Percentiles rank a stretch among this genome's conserved stretches.
phyloP scores from a whole-genome alignment of 352 stramenopile genomes.

The Phytopythium mirpurense region DNA sequence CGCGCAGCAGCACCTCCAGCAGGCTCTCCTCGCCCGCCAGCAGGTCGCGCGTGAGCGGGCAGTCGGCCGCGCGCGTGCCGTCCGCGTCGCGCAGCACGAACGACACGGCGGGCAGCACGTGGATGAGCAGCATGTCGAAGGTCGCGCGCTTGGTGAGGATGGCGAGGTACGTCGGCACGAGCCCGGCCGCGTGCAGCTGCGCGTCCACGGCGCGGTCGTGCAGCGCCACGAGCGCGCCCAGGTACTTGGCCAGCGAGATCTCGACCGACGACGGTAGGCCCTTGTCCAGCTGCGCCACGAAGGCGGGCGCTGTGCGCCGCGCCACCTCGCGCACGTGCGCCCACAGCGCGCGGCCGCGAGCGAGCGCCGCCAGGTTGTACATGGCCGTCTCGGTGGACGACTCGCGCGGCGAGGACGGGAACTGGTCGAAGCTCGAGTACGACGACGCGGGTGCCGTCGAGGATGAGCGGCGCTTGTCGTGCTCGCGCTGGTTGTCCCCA shows the following conservation, averaged over 20 bases:
- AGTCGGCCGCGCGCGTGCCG: constrained; percentile 53
- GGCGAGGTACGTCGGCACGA: constrained; percentile 66
- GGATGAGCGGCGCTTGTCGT: constrained; percentile 22
- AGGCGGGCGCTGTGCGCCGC: constrained; percentile 32
- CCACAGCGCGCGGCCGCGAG: constrained; percentile 55
- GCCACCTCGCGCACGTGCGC: constrained; percentile 41
- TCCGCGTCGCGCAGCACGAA: constrained; percentile 78
- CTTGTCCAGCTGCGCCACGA: constrained; percentile 58
- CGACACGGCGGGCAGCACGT: constrained; percentile 70
- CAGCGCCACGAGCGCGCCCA: constrained; percentile 70
- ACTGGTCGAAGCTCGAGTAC: constrained; percentile 59
- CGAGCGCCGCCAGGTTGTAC: constrained; percentile 74
- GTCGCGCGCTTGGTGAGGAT: constrained; percentile 58
- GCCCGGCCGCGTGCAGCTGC: constrained; percentile 47
- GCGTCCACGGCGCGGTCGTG: constrained; percentile 59
- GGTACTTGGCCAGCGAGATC: constrained; percentile 77
- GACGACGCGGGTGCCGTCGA: constrained; percentile 22
- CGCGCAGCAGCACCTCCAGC: constrained; percentile 46
- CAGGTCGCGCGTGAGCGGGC: constrained; percentile 65
- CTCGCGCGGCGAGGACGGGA: constrained; percentile 47
- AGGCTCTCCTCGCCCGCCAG: constrained; percentile 59
- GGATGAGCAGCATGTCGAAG: constrained; percentile 87
- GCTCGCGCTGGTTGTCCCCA: constrained; percentile 10
- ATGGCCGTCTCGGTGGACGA: constrained; percentile 61
- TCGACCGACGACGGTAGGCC: constrained; percentile 68